Base-by-base conservation (phyloP, 805 yeast species). In the Starmerella kuoi region DNA sequence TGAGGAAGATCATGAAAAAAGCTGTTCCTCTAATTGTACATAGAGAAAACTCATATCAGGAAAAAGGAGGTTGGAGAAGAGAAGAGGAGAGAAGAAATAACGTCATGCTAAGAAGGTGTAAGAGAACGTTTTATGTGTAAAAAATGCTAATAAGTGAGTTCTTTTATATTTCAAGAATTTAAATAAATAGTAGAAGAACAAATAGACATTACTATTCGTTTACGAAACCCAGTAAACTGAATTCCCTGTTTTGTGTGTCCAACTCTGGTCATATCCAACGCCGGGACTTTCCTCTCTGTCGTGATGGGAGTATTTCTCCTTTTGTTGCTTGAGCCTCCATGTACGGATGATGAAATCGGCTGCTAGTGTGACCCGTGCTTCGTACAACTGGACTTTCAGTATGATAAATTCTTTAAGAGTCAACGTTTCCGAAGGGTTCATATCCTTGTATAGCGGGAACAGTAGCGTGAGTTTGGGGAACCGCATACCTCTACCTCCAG, bases 361-460 rank as follows among this genome's bases (percentile, higher is more conserved):
- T 7, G 59, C 59, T 31, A 54, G 24, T 3, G 40, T 35, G 19
- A 53, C 38, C 23, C 47, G 32, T 7, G 57, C 55, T 35, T 55
- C 53, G 26, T 55, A 54, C 14, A 57, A 48, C 38, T 54, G 47
- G 23, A 61, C 50, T 37, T 54, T 54, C 28, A 61, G 51, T 31
- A 47, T 46, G 21, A 61, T 42, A 36, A 52, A 61, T 33, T 58
- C 61, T 23, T 55, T 58, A 20, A 61, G 46, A n/a, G 56, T 52
- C 35, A 49, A 43, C 14, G 50, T 46, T 48, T 77, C 77, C 37
- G 79, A 76, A 18, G 83, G 78, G 49, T 83, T 79, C 63, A 85
- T 82, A 35, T 77, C 68, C 2, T 80, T 73, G 60, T 84, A 85
- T 36, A 83, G 66, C 0, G 95, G 94, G 30, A 86, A 66, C 50